Base-by-base conservation (phyloP, 2,329 filamentous ascomycete genomes). In the Cercospora berteroae region DNA sequence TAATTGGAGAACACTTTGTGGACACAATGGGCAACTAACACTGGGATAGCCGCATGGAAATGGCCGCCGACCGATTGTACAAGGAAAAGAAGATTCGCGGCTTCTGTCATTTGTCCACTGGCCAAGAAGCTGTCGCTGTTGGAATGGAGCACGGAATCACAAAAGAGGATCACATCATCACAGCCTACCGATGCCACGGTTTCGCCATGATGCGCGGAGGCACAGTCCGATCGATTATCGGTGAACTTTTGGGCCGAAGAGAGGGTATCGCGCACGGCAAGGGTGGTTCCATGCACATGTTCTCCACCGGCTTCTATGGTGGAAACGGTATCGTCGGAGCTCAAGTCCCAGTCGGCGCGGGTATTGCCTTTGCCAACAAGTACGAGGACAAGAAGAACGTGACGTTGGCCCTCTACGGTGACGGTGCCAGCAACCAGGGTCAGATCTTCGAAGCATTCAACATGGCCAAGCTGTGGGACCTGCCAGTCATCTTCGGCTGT, bases 51-150 rank as follows among this genome's bases (percentile, higher is more conserved):
- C 95, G 96, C 82, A 97, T 99, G 95, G 95, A 99, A 84, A 97
- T 99, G 94, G 94, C 94, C 74, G 93, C 95, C 84, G 95, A 99
- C 81, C 89, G 94, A 80, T 86, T 99, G 78, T 99, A 99, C 92
- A 99, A 99, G 87, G 95, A 98, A 87, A 99, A 99, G 90, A 98
- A 99, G 88, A 98, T 99, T 77, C 92, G 95, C 77, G 95, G 95
- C 84, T 99, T 99, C 91, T 99, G 95, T 85, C 95, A 99, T 85
- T 84, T 99, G 82, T 98, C 95, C 67, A 96, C 91, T 68, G 95
- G 95, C 71, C 95, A 99, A 84, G 95, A 99, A 87, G 95, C 95
- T 73, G 95, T 99, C 73, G 93, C 95, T 67, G 90, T 94, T 75
- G 95, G 95, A 80, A 98, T 99, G 78, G 95, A 99, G 85, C 92